These are phyloP conservation scores for Leccinum longicurvipes DNA, from an alignment of 768 basidiomycete species.

Conservation along the genomic window DNA sequence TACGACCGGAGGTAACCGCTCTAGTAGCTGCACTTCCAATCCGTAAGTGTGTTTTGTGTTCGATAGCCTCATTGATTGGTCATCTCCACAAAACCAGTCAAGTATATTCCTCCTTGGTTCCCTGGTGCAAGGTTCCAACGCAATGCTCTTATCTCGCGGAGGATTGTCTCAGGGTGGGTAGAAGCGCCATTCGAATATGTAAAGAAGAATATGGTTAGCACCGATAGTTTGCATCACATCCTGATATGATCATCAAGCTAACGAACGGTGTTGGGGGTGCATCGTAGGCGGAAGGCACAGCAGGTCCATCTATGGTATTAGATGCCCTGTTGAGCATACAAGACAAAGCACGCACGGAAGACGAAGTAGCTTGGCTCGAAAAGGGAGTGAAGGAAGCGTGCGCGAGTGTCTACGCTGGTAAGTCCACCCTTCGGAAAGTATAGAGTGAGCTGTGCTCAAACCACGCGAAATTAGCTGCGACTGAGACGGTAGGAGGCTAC, in stretches of 20 bases:
- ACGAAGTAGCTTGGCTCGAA: constrained; percentile 13
- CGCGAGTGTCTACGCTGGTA: constrained; percentile 21
- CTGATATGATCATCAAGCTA: not conserved
- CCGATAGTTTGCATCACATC: not conserved
- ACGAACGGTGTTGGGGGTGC: not conserved
- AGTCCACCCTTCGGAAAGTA: not conserved
- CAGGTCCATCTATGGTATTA: constrained; percentile 24
- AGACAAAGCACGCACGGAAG: not conserved
- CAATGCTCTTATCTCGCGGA: constrained; percentile 11
- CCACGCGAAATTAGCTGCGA: constrained; percentile 13
- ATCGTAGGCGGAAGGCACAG: constrained; percentile 17
- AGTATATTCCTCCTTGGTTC: constrained; percentile 21
- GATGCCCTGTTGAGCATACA: constrained; percentile 16
- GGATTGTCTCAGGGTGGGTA: constrained; percentile 7
- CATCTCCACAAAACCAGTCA: constrained; percentile 7
- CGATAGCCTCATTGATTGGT: not conserved
- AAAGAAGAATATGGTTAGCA: constrained; percentile 19
- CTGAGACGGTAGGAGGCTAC: constrained; percentile 20
- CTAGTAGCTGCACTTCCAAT: constrained; percentile 14
- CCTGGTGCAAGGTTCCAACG: constrained; percentile 23
- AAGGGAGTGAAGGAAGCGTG: constrained; percentile 22
- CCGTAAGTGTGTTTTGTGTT: constrained; percentile 9
- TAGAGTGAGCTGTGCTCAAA: not conserved
- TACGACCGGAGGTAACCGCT: constrained; percentile 17
- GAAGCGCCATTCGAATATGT: constrained; percentile 24